Evolutionary conservation across 345 rosid genomes (phyloP), one percentile per base, ranked within the genome.

Genomic region (Turnera subulata): DNA sequence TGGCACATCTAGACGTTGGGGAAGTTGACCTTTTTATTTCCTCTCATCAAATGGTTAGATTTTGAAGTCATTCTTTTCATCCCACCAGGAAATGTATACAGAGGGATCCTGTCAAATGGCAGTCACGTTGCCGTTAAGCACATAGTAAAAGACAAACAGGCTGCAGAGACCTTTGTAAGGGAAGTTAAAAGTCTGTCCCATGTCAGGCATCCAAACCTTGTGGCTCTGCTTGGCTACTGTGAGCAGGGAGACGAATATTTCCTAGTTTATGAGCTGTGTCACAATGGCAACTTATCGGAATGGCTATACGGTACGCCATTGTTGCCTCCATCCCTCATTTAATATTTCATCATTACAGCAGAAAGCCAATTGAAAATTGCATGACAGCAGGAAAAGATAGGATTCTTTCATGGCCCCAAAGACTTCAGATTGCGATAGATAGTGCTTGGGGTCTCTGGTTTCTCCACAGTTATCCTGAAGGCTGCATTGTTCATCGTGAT

Each of bases 31-130:
- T n/a, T n/a, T n/a, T n/a, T n/a, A n/a, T n/a, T n/a, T n/a, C n/a
- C n/a, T n/a, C n/a, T n/a, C n/a, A 47, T 21, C 26, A 12, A 12
- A 38, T 48, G 11, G 49, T 25, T 46, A 5, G 43, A 21, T 35
- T 48, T 57, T 60, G 37, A 53, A 50, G 47, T 61, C 55, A 6
- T 58, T 45, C 42, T 26, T 12, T 17, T 43, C 23, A n/a, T n/a
- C n/a, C n/a, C n/a, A n/a, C 16, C 75, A 81, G 86, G 91, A 35
- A 84, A 79, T 63, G 91, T 81, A 37, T 84, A 79, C 53, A 81
- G 60, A 69, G 85, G 91, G 20, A 11, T 62, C 9, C 72, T 81
- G 37, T 66, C 75, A 40, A 70, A 72, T 26, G 85, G 85, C 22
- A 58, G 67, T 54, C 65, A 43, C 0, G 74, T 79, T 3, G 91